Conservation (phyloP, 345 rosid genomes). For the Citrus glauca region DNA sequence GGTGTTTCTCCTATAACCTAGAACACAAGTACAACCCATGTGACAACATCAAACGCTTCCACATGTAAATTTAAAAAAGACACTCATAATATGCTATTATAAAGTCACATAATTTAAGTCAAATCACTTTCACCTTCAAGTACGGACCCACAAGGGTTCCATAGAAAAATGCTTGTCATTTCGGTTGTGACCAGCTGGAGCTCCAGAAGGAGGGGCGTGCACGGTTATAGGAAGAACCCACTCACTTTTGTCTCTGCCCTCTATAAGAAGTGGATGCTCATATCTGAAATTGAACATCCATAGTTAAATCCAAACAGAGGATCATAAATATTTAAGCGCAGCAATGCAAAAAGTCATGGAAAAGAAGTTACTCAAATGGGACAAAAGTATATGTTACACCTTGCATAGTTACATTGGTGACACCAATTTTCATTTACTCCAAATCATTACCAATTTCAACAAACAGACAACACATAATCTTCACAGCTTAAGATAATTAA, state of each 20-base stretch:
- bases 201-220: conserved; percentile 77
- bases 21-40: not conserved
- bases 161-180: conserved; percentile 56
- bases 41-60: not conserved
- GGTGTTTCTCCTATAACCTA: not conserved
- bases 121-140: conserved; percentile 35
- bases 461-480: not conserved
- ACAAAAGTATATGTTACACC: not conserved
- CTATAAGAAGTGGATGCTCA: conserved; percentile 84
- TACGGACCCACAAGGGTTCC: conserved; percentile 74
- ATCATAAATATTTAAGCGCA: not conserved
- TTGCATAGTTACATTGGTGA: not conserved
- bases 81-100: not conserved
- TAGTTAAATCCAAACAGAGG: not conserved
- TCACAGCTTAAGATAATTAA: not conserved
- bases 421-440: not conserved
- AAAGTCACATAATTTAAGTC: not conserved
- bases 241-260: conserved; percentile 77
- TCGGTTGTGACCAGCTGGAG: conserved; percentile 43
- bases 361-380: not conserved
- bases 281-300: conserved; percentile 45
- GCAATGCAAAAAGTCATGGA: not conserved
- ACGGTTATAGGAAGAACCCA: conserved; percentile 95
- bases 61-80: not conserved
- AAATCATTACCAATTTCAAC: not conserved